phyloP scores from a whole-genome alignment of 2,329 filamentous ascomycete species.

The Ceratocystis papillata region DNA sequence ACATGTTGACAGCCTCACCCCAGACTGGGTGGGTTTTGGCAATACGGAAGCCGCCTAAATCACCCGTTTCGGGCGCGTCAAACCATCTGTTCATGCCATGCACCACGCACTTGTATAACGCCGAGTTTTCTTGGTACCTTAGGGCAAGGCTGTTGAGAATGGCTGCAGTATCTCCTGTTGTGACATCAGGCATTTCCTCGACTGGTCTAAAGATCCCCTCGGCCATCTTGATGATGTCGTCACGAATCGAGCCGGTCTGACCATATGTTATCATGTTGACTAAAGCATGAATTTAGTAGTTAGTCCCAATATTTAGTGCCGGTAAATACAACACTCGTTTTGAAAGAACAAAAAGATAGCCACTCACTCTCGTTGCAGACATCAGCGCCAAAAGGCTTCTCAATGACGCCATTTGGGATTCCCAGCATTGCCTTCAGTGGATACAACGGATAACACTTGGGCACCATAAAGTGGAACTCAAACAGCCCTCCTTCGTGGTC shows the following conservation, averaged over 20 bases:
- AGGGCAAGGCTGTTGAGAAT: conserved; percentile 8
- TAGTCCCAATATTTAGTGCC: too few relatives aligned
- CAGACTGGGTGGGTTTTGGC: neutral
- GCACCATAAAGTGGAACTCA: conserved; percentile 14
- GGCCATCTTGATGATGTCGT: conserved; percentile 12
- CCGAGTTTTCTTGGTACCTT: conserved; percentile 11
- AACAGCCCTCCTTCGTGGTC: conserved; percentile 9
- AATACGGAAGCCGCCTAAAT: neutral
- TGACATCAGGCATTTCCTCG: neutral
- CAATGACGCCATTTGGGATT: conserved; percentile 12
- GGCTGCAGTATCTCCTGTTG: neutral
- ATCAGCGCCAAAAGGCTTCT: conserved; percentile 9
- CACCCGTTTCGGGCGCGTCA: neutral
- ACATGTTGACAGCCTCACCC: conserved; percentile 8
- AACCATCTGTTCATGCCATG: conserved; percentile 13
- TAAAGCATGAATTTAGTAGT: neutral
- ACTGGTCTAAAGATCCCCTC: neutral
- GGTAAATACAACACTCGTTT: too few relatives aligned
- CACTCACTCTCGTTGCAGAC: conserved; percentile 11
- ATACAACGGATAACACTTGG: conserved; percentile 5
- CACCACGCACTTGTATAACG: conserved; percentile 3
- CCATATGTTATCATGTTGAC: conserved; percentile 4
- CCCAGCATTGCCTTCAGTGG: conserved; percentile 4
- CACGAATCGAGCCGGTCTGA: conserved; percentile 1
- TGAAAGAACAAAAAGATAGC: neutral